A percentile compares a stretch with the other conserved stretches of the same genome.
Evolutionary conservation across 371 early-diverging fungal genomes (phyloP).

Genomic region (Mortierella sp.): DNA sequence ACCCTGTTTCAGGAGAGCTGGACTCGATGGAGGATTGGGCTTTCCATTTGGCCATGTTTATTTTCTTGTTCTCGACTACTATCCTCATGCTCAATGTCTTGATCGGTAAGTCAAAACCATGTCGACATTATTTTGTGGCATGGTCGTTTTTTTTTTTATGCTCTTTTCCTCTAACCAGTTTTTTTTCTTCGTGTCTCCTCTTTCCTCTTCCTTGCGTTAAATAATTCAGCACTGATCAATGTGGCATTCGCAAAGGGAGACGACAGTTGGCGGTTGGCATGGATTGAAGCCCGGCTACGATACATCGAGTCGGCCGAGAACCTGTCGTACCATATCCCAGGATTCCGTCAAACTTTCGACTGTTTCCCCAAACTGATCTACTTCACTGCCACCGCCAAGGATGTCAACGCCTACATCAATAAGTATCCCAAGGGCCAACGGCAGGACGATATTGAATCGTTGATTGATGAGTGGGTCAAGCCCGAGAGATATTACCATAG

Average conservation of each 20-base stretch:
- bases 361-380: slow-evolving; percentile 15
- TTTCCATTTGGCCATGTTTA: background rate
- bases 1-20: background rate
- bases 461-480: no score
- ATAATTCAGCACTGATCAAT: slow-evolving; percentile 8
- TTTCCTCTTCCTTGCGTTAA: background rate
- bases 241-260: slow-evolving; percentile 13
- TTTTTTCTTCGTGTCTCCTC: background rate
- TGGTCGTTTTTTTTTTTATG: background rate
- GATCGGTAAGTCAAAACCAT: background rate
- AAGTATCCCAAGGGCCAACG: background rate
- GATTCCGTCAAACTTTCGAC: background rate
- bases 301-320: slow-evolving; percentile 35
- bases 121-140: background rate
- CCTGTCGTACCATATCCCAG: slow-evolving; percentile 18
- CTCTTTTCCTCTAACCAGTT: background rate
- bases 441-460: no score
- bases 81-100: slow-evolving; percentile 14
- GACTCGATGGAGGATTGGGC: background rate
- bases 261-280: slow-evolving; percentile 19
- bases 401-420: background rate
- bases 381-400: slow-evolving; percentile 18
- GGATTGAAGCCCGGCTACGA: slow-evolving; percentile 9
- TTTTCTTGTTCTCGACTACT: slow-evolving; percentile 1
- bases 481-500: no score